Evolutionary conservation across 331 rosid genomes (phyloP).

Genomic region (Cucumis variabilis): DNA sequence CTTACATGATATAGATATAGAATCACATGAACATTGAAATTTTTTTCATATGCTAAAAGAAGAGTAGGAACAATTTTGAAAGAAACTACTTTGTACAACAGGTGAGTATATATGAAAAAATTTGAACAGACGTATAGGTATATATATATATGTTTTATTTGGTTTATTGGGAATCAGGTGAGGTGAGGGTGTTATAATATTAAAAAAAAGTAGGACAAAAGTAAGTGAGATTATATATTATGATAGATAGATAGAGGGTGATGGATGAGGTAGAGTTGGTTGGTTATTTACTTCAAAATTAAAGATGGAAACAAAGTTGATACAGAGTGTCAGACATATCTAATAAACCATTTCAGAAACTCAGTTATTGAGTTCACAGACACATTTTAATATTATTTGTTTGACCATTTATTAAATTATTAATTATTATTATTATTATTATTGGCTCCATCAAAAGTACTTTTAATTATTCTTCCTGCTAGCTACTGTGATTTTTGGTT

Average conservation of each 20-base stretch:
- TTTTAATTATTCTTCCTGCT: neutral
- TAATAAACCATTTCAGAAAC: neutral
- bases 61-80: no score
- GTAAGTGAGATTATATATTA: neutral
- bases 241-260: neutral
- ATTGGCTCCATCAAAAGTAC: neutral
- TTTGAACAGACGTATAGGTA: no score
- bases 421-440: no score
- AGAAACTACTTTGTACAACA: no score
- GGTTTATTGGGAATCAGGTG: no score
- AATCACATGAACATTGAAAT: no score
- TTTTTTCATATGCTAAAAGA: no score
- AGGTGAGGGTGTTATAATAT: no score
- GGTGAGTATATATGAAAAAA: no score
- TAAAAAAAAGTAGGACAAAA: no score
- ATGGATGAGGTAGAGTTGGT: neutral
- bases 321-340: neutral
- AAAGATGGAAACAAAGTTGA: neutral
- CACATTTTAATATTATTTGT: neutral
- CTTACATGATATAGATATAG: no score
- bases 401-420: neutral
- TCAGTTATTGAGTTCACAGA: neutral
- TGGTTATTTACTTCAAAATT: conserved; percentile 1
- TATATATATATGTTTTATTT: no score
- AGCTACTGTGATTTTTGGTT: neutral